Base-by-base conservation (phyloP, 345 rosid species). In the Theobroma cacao region DNA sequence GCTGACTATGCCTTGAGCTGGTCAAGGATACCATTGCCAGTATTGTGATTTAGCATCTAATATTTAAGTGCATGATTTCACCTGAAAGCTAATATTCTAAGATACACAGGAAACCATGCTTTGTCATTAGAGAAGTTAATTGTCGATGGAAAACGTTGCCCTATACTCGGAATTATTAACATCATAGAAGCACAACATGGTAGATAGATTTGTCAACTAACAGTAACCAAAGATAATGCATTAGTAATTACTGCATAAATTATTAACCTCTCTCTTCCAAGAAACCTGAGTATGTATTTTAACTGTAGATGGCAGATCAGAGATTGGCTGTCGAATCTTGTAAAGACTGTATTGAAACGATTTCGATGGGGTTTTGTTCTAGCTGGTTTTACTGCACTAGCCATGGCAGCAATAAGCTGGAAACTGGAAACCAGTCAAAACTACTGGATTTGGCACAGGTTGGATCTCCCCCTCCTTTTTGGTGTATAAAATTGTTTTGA, bases 391-490 rank as follows among this genome's bases (percentile, higher is more conserved):
- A 56, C 74, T 53, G 90, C 90, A 69, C 79, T 93, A 64, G 77
- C 89, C 76, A 83, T 92, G 89, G 98, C 99, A 40, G 97, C 87
- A 50, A 78, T 88, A 79, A 93, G 98, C 86, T 88, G 94, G 91
- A 88, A 86, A 45, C 86, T 95, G 55, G 98, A 93, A 85, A 84
- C 80, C 77, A 95, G 94, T 77, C 89, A 91, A 83, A 91, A 77
- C 86, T 95, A 95, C 90, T 95, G 99, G 99, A 91, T 95, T 82
- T 93, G 98, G 98, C 99, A 95, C 91, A 95, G 98, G 99, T 71
- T 14, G 56, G 53, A 34, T 75, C 56, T 70, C 36, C 43, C 26
- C 53, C 69, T 68, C 63, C 67, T 30, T 11, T 81, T 75, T 40
- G 61, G 15, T 68, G 0, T 28, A 45, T 69, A 14, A 77, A 75